These are phyloP conservation scores for Sabuloglossum arenarium DNA, from an alignment of 495 filamentous ascomycete species.

Conservation along the genomic window DNA sequence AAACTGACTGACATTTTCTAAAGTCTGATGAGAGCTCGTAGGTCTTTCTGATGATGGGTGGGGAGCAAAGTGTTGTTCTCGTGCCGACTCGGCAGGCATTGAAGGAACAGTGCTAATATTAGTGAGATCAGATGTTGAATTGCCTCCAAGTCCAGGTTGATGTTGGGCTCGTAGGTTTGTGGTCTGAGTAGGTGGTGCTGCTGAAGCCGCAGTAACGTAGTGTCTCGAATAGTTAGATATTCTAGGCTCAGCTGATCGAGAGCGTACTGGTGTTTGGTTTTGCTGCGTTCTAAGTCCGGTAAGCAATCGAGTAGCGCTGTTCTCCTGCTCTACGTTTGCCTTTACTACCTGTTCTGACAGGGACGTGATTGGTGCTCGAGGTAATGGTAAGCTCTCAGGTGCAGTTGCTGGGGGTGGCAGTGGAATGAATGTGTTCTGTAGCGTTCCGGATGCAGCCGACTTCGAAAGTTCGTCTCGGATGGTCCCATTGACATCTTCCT, in stretches of 20 bases:
- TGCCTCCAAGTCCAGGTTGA: not conserved
- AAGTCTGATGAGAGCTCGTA: too few relatives aligned
- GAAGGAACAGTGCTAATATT: not conserved
- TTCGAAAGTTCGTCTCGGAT: not conserved
- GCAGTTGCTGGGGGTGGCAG: not conserved
- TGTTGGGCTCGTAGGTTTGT: not conserved
- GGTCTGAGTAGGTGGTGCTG: not conserved
- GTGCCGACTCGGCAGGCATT: too few relatives aligned
- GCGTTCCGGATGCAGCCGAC: not conserved
- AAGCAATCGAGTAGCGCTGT: not conserved
- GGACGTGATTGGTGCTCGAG: not conserved
- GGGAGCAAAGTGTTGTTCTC: too few relatives aligned
- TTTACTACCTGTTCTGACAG: not conserved
- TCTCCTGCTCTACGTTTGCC: not conserved
- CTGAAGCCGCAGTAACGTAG: not conserved
- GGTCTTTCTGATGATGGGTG: too few relatives aligned
- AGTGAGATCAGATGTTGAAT: not conserved
- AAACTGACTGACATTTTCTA: not conserved
- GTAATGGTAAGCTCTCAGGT: not conserved
- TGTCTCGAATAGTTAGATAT: not conserved
- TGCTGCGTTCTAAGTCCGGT: not conserved
- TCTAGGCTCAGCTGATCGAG: not conserved
- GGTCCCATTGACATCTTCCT: not conserved
- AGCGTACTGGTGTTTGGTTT: not conserved
- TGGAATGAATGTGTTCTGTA: not conserved